phyloP scores from a whole-genome alignment of 257 asterid species.

The Coffea eugenioides region DNA sequence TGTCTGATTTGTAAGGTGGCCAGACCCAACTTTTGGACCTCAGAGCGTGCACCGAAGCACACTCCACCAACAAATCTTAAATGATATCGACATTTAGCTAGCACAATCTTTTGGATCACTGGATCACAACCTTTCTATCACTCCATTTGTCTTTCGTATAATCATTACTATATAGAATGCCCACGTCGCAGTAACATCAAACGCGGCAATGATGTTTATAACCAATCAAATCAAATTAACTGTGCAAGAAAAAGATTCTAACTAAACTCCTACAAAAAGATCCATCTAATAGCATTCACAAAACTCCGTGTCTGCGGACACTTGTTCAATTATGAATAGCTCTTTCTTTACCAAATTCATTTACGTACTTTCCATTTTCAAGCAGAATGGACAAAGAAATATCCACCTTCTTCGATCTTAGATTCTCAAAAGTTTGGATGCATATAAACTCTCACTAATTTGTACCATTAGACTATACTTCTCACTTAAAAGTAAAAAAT shows the following conservation, averaged over 20 bases:
- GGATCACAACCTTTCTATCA: neutral
- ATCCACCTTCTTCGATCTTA: neutral
- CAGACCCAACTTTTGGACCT: conserved; percentile 2
- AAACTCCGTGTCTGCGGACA: neutral
- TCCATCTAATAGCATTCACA: neutral
- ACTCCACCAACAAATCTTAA: neutral
- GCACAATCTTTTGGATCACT: neutral
- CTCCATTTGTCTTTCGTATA: neutral
- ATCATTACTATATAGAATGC: neutral
- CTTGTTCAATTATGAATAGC: neutral
- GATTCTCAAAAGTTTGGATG: neutral
- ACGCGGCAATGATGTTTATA: neutral
- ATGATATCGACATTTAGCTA: neutral
- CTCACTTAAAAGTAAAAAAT: neutral
- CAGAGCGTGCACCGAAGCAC: neutral
- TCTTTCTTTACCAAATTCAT: neutral
- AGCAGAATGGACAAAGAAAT: neutral
- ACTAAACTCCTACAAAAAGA: neutral
- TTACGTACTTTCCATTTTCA: neutral
- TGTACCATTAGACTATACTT: neutral
- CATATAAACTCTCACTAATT: neutral
- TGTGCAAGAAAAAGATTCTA: neutral
- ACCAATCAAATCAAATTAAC: neutral
- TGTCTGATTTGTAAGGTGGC: neutral
- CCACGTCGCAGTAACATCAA: neutral